Conservation (phyloP, 495 filamentous ascomycete species). For the Sabuloglossum arenarium region DNA sequence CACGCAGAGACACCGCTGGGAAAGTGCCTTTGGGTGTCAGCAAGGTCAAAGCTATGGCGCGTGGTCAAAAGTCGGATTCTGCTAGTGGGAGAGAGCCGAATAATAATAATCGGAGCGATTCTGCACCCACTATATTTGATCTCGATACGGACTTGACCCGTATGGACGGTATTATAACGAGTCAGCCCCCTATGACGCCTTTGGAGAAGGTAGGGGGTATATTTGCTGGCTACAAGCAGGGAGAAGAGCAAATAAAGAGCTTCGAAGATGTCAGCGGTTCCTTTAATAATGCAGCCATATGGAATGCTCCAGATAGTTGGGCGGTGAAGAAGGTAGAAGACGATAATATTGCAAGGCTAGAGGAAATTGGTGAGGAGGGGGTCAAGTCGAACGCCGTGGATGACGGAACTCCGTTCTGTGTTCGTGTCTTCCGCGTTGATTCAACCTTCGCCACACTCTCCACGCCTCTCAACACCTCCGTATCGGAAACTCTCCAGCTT, state of each 20-base stretch:
- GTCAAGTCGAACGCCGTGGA: constrained; percentile 39
- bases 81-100: background rate
- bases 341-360: constrained; percentile 34
- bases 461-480: constrained; percentile 57
- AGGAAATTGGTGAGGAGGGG: constrained; percentile 38
- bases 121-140: constrained; percentile 26
- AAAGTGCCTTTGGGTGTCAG: background rate
- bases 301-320: constrained; percentile 91
- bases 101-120: constrained; percentile 3
- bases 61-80: background rate
- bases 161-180: constrained; percentile 65
- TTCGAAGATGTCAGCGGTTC: constrained; percentile 15
- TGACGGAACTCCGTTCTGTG: constrained; percentile 54
- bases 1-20: background rate
- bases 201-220: constrained; percentile 28
- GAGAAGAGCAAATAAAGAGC: constrained; percentile 20
- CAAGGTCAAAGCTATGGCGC: background rate
- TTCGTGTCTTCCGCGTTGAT: constrained; percentile 88
- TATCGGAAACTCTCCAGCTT: constrained; percentile 60
- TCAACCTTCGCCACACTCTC: constrained; percentile 85
- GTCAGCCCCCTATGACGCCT: constrained; percentile 38
- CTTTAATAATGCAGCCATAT: constrained; percentile 26
- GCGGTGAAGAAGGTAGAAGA: constrained; percentile 51
- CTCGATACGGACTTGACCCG: constrained; percentile 70
- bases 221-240: constrained; percentile 28